Base-by-base conservation (phyloP, 2,329 filamentous ascomycete genomes). In the Scorias spongiosa region DNA sequence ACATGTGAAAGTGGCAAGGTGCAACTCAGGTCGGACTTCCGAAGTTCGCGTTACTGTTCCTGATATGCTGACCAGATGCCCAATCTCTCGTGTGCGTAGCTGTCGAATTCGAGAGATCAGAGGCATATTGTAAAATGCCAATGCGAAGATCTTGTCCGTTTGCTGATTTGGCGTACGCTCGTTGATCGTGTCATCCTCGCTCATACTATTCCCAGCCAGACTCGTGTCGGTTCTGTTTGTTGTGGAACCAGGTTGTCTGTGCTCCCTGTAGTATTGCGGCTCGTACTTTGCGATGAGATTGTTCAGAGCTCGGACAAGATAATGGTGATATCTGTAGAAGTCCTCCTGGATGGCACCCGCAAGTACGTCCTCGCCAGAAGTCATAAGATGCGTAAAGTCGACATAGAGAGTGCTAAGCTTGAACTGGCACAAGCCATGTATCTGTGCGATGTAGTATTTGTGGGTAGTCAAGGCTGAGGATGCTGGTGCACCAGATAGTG, bases 21-120 rank as follows among this genome's bases (percentile, higher is more conserved):
- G 93, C 48, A 98, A 67, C 64, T 98, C 91, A 0, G 91, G 91
- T 29, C 91, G 78, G 18, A 98, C 91, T 70, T 98, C 91, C 9
- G 91, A 98, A 5, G 91, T 98, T 61, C 91, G 77, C 1, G 91
- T 98, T 26, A 94, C 89, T 0, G 91, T 98, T 40, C 91, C 91
- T 7, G 91, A 98, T 53, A 98, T 93, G 10, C 91, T 95, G 5
- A 94, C 76, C 38, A 98, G 74, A 59, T 89, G 85, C 43, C 91
- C 91, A 54, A 98, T 93, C 54, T 94, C 88, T 49, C 78, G 74
- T 20, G 91, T 93, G 29, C 91, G 81, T 49, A 98, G 70, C 55
- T 86, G 81, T 47, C 88, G 83, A 45, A 95, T 77, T 51, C 88
- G 75, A 2, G 86, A 91, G 11, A 94, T 83, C 1, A 94, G 72